phyloP scores from a whole-genome alignment of 2,329 filamentous ascomycete species.

The Fusarium stilboides region DNA sequence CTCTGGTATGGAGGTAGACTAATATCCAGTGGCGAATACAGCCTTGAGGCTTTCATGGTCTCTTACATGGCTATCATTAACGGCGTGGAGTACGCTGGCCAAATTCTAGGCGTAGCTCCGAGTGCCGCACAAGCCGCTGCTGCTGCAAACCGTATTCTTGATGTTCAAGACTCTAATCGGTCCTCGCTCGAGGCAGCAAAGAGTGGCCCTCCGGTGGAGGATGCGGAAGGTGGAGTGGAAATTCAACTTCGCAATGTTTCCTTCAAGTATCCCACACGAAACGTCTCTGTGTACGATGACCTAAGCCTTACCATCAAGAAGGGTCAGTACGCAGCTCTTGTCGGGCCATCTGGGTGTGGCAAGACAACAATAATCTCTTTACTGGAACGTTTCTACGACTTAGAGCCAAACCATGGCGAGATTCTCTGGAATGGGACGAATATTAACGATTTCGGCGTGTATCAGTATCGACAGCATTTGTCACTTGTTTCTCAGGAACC shows the following conservation, averaged over 20 bases:
- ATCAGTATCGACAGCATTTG: slow-evolving; percentile 73
- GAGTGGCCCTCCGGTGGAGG: slow-evolving; percentile 54
- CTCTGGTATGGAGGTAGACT: slow-evolving; percentile 65
- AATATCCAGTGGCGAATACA: slow-evolving; percentile 50
- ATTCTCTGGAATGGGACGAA: slow-evolving; percentile 75
- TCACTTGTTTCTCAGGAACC: slow-evolving; percentile 82
- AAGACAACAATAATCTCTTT: slow-evolving; percentile 80
- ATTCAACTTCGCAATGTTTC: slow-evolving; percentile 70
- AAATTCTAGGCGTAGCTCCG: slow-evolving; percentile 17
- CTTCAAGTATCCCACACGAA: slow-evolving; percentile 73
- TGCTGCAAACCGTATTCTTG: slow-evolving; percentile 50
- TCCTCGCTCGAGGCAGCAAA: neutral
- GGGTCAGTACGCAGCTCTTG: slow-evolving; percentile 78
- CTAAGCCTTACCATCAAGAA: slow-evolving; percentile 76
- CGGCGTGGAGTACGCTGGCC: slow-evolving; percentile 59
- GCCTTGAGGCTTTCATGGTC: slow-evolving; percentile 65
- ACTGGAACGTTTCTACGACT: slow-evolving; percentile 78
- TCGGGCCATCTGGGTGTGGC: slow-evolving; percentile 78
- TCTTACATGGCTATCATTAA: slow-evolving; percentile 67
- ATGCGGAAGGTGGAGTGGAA: slow-evolving; percentile 64
- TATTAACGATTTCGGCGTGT: slow-evolving; percentile 70
- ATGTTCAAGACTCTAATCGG: slow-evolving; percentile 21
- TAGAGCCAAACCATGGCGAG: slow-evolving; percentile 66
- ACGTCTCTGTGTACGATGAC: slow-evolving; percentile 70
- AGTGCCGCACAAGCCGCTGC: slow-evolving; percentile 29